Base-by-base conservation (phyloP, 2,329 filamentous ascomycete genomes). In the Juglanconis sp. region DNA sequence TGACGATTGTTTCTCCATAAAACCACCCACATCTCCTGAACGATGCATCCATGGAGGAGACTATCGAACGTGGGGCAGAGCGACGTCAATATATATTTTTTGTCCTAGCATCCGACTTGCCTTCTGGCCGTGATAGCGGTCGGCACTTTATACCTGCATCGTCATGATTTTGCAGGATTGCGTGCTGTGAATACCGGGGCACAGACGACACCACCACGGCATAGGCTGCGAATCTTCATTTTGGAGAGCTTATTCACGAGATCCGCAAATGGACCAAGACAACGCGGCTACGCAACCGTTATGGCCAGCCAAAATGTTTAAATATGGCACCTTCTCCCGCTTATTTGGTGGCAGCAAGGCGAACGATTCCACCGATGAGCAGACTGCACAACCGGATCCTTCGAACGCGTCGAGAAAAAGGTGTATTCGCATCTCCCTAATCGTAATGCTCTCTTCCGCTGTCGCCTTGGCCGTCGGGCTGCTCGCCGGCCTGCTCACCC, bases 121-220 rank as follows among this genome's bases (percentile, higher is more conserved):
- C 15, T 40, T 44, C 40, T 17, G 10, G 13, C 30, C 36, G 52
- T 46, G 52, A 53, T 2, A 24, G 24, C 24, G 24, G n/a, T 24
- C 15, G 44, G 13, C 15, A 10, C 42, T 32, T 13, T 31, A 52
- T 24, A 42, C n/a, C 53, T n/a, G 32, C 56, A 42, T 60, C 61
- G 61, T 55, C 49, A 63, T 59, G 57, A 57, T 38, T 15, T 31
- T 57, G 53, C 49, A 56, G 35, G 30, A 63, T 63, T 63, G 61
- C 61, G 61, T 63, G 61, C 61, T 60, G 32, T 8, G 6, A 49
- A 9, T 35, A 17, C 52, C 15, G 15, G n/a, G 31, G 53, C 31
- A 31, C 40, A 35, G n/a, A 13, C 55, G 36, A 44, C 31, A 32
- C 11, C 34, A 10, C 11, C 44, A 15, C 24, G n/a, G 48, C 31